These are phyloP conservation scores for Sphaerulina populicola DNA, from an alignment of 2,329 filamentous ascomycete species.

Conservation along the genomic window DNA sequence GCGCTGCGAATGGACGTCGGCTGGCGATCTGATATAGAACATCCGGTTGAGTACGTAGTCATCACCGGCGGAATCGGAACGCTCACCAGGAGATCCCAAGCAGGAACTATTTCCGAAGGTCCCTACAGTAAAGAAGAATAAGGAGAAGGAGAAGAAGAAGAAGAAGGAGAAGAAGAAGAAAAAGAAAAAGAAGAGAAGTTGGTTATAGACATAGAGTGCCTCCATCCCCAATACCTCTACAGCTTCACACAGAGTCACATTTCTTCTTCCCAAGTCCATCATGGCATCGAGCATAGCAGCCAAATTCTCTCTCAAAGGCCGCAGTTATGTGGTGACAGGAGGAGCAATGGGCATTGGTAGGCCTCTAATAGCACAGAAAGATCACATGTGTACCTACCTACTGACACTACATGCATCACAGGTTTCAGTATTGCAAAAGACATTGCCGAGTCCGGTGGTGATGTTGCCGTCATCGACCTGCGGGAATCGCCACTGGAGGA, in stretches of 20 bases:
- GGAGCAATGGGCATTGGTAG: constrained; percentile 25
- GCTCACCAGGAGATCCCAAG: background rate
- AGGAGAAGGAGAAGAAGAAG: too few relatives aligned
- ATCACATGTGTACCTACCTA: background rate
- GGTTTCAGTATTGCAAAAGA: constrained; percentile 25
- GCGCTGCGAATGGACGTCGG: background rate
- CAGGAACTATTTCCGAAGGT: too few relatives aligned
- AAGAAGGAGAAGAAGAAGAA: too few relatives aligned
- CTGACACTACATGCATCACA: background rate
- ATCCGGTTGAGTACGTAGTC: background rate
- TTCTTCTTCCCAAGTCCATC: background rate
- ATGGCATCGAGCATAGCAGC: constrained; percentile 12
- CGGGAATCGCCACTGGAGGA: constrained; percentile 34
- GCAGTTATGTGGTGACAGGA: constrained; percentile 25
- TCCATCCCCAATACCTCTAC: background rate
- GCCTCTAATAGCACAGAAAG: background rate
- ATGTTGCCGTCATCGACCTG: constrained; percentile 55
- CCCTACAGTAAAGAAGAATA: too few relatives aligned
- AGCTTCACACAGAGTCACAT: background rate
- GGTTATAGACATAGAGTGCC: too few relatives aligned
- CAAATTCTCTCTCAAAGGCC: constrained; percentile 22
- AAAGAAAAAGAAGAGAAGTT: too few relatives aligned
- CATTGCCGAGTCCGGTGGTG: constrained; percentile 30
- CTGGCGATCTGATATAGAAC: constrained; percentile 3
- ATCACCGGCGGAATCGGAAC: constrained; percentile 3